Evolutionary conservation across 805 yeast species (phyloP), one percentile per base, ranked within the genome.

Genomic region (Myxozyma kluyveri): DNA sequence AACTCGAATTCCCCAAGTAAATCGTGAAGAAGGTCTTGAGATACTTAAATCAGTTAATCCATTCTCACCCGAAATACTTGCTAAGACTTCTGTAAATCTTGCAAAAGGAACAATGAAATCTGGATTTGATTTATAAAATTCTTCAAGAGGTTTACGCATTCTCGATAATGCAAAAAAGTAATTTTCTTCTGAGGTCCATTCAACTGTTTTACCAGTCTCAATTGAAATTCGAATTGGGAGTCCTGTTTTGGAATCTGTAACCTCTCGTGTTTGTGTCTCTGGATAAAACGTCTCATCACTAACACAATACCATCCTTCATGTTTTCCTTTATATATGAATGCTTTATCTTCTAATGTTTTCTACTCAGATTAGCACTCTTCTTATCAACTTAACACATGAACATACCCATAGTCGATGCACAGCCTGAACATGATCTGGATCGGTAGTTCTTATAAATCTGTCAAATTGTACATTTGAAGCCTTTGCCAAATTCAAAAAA

Each of bases 211-310:
- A 4, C 84, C 81, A 0, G 96, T 80, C 63, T 90, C 97, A 27
- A 75, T 78, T 56, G 71, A 72, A 31, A 68, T 57, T 27, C 61
- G 60, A 3, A 39, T 40, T 4, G 60, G 50, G 1, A 54, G 52
- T 0, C 72, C 69, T 32, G 66, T 63, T 17, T 50, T 44, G 2
- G 45, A 43, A 17, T 54, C 63, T 3, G 60, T 75, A 7, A 65
- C 62, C 9, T 69, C 70, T 48, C 75, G 78, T 23, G 88, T 81
- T 66, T 89, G 96, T 1, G 80, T 69, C 56, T 84, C 95, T 0
- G 98, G 86, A 63, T 88, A 91, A 64, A 93, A 93, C 1, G 96
- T 85, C 69, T 93, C 99, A 65, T 93, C 99, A 44, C 95, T 84
- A 4, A 91, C 73, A 4, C 95, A 87, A 65, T 93, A 93, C 98